A percentile compares a stretch with the other conserved stretches of the same genome.
phyloP scores from a whole-genome alignment of 2,329 filamentous ascomycete genomes.

The Leptographium procerum region DNA sequence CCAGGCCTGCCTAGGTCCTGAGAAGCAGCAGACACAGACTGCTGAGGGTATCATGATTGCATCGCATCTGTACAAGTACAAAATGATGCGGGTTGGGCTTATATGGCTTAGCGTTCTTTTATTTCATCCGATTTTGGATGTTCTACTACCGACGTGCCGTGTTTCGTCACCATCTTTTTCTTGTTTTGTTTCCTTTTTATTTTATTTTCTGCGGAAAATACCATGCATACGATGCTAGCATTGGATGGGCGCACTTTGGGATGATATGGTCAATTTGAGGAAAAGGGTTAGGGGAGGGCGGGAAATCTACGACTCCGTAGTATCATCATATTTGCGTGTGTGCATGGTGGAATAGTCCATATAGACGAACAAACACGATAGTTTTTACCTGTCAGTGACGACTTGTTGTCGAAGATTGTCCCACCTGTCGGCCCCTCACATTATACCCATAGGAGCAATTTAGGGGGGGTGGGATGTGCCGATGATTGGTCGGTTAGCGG shows the following conservation, averaged over 20 bases:
- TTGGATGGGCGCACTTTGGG: background rate
- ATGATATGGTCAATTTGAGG: background rate
- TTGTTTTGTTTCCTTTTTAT: background rate
- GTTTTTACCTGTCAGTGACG: too few species aligned
- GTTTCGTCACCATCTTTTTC: background rate
- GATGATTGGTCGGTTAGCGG: too few species aligned
- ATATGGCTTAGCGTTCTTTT: too few species aligned
- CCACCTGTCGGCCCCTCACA: too few species aligned
- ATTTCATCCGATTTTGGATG: background rate
- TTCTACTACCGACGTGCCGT: background rate
- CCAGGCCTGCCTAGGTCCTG: background rate
- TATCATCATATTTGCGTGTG: background rate
- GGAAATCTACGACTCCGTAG: too few species aligned
- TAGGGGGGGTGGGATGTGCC: too few species aligned
- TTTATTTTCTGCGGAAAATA: too few species aligned
- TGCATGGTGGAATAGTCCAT: background rate
- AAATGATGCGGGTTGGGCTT: background rate
- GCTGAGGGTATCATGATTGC: too few species aligned
- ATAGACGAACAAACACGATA: too few species aligned
- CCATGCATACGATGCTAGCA: background rate
- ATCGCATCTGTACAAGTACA: background rate
- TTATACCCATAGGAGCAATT: too few species aligned
- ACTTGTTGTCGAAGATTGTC: too few species aligned
- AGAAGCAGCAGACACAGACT: too few species aligned
- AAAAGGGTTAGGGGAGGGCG: background rate